A percentile compares a stretch with the other conserved stretches of the same genome.
These are phyloP conservation scores for Ilex asprella DNA, from an alignment of 257 asterid genomes.

Conservation along the genomic window DNA sequence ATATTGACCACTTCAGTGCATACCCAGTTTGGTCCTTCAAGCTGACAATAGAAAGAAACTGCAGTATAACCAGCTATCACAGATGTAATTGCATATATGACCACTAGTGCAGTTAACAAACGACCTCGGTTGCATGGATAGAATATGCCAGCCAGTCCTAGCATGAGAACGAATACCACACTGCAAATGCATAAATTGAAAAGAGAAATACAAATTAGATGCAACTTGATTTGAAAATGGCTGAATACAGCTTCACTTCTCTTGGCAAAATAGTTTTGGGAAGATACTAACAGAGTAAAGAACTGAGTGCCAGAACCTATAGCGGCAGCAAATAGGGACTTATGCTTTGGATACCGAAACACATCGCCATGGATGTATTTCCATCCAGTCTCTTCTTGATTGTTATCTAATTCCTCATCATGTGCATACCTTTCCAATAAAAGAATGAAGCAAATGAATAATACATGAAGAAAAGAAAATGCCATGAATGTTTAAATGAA, in stretches of 20 bases:
- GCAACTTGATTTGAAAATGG: background rate
- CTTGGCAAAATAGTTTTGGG: background rate
- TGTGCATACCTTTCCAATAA: slow-evolving; percentile 48
- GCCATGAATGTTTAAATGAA: slow-evolving; percentile 2
- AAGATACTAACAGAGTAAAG: slow-evolving; percentile 49
- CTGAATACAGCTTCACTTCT: background rate
- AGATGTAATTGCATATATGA: slow-evolving; percentile 62
- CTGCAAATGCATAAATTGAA: slow-evolving; percentile 20
- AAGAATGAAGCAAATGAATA: background rate
- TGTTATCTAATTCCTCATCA: slow-evolving; percentile 61
- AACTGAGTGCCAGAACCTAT: slow-evolving; percentile 72
- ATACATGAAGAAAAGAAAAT: background rate
- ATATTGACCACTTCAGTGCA: background rate
- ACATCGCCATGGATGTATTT: slow-evolving; percentile 75
- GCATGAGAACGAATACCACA: slow-evolving; percentile 50
- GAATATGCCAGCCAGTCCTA: slow-evolving; percentile 63
- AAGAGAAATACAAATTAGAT: background rate
- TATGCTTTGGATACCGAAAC: slow-evolving; percentile 56
- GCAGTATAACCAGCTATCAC: slow-evolving; percentile 65
- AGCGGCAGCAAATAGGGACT: slow-evolving; percentile 56
- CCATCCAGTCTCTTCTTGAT: slow-evolving; percentile 80
- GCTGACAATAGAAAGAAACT: slow-evolving; percentile 57
- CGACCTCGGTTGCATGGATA: slow-evolving; percentile 73
- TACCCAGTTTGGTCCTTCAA: slow-evolving; percentile 78
- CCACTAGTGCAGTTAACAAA: slow-evolving; percentile 50